Evolutionary conservation across 106 monocot species (phyloP).

Genomic region (Dactylorhiza incarnata): DNA sequence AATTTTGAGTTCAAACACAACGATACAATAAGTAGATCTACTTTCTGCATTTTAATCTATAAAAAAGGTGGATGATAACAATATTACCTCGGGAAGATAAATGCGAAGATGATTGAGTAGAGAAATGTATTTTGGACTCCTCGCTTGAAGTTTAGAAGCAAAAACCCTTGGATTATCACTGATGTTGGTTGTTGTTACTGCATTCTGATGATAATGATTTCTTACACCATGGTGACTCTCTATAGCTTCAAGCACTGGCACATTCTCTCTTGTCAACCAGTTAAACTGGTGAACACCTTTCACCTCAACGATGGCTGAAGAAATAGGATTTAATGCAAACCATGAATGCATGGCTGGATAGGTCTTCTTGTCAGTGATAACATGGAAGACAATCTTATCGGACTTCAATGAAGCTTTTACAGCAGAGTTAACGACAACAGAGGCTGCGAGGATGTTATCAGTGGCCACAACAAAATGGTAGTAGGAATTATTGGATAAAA

Average conservation of each 20-base stretch:
- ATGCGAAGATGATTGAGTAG: constrained; percentile 86
- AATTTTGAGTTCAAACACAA: neutral
- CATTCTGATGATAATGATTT: constrained; percentile 78
- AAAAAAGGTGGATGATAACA: neutral
- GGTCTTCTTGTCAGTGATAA: constrained; percentile 89
- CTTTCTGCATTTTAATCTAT: neutral
- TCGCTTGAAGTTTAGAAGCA: constrained; percentile 75
- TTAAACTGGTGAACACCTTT: constrained; percentile 89
- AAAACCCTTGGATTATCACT: constrained; percentile 58
- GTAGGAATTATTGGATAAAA: constrained; percentile 56
- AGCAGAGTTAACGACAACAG: constrained; percentile 75
- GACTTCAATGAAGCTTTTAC: constrained; percentile 52
- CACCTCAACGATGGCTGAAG: constrained; percentile 75
- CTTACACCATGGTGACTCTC: constrained; percentile 60
- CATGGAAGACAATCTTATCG: constrained; percentile 75
- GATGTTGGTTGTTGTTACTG: constrained; percentile 25
- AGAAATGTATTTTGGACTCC: constrained; percentile 83
- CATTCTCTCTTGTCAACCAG: constrained; percentile 79
- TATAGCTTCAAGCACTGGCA: constrained; percentile 76
- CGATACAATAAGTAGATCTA: neutral
- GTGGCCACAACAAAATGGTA: constrained; percentile 67
- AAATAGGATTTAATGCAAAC: constrained; percentile 76
- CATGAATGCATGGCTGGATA: constrained; percentile 94
- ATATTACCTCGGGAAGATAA: constrained; percentile 84
- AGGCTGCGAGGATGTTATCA: constrained; percentile 89